phyloP scores from a whole-genome alignment of 441 rosid species.

The Populus hybrid region DNA sequence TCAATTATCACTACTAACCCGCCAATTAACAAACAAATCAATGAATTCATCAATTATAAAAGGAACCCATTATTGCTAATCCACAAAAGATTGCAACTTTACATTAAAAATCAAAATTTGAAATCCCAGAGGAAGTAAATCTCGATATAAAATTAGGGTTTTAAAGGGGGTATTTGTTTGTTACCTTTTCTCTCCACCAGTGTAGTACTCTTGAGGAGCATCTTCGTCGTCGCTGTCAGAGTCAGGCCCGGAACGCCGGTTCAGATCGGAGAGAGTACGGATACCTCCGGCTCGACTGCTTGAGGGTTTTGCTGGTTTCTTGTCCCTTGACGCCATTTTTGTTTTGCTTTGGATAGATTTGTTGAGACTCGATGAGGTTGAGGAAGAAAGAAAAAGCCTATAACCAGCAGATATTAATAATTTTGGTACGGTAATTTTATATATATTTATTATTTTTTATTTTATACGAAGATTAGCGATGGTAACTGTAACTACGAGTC shows the following conservation, averaged over 20 bases:
- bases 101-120: not conserved
- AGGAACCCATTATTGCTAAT: not conserved
- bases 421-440: not conserved
- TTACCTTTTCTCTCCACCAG: conserved; percentile 95
- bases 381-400: not conserved
- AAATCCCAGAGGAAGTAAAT: not conserved
- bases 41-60: not conserved
- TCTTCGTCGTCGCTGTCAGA: conserved; percentile 79
- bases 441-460: too few species aligned
- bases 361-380: conserved; percentile 12
- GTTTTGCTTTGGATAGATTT: too few species aligned
- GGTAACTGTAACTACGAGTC: too few species aligned
- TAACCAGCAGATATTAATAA: not conserved
- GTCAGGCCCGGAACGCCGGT: conserved; percentile 70
- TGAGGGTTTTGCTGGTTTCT: conserved; percentile 68
- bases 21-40: not conserved
- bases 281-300: conserved; percentile 56
- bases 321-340: conserved; percentile 34
- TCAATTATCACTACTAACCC: not conserved
- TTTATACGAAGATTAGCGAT: too few species aligned
- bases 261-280: too few species aligned
- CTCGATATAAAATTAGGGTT: not conserved
- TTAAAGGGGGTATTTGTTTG: too few species aligned
- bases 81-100: not conserved
- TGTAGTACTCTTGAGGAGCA: conserved; percentile 85